A percentile compares a stretch with the other conserved stretches of the same genome.
These are phyloP conservation scores for Eucalyptus tenuipes DNA, from an alignment of 345 rosid species.

Conservation along the genomic window DNA sequence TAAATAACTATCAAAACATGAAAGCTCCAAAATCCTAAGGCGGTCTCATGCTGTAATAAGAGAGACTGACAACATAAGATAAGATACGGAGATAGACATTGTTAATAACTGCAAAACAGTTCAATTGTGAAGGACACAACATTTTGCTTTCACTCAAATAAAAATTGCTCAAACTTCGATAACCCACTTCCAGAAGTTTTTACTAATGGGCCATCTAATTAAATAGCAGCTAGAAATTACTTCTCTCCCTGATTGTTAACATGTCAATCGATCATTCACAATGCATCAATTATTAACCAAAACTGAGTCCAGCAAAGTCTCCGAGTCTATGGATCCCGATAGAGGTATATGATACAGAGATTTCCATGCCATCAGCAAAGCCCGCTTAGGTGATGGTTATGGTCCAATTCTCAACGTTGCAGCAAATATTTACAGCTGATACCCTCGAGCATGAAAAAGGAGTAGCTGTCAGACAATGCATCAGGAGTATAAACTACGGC, in stretches of 20 bases:
- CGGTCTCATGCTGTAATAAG: neutral
- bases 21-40: neutral
- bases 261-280: neutral
- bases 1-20: neutral
- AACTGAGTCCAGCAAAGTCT: neutral
- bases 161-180: neutral
- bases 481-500: neutral
- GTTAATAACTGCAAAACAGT: neutral
- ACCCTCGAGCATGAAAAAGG: neutral
- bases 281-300: neutral
- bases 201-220: neutral
- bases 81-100: neutral
- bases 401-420: neutral
- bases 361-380: neutral
- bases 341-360: neutral
- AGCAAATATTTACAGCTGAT: neutral
- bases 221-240: neutral
- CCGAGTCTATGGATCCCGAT: neutral
- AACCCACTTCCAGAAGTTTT: neutral
- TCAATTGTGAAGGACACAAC: neutral
- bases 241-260: neutral
- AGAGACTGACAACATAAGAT: neutral
- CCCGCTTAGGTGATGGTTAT: neutral
- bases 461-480: neutral
- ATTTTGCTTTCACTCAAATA: neutral